phyloP scores from a whole-genome alignment of 73 alveolate species.

The Tetrahymena malaccensis region DNA sequence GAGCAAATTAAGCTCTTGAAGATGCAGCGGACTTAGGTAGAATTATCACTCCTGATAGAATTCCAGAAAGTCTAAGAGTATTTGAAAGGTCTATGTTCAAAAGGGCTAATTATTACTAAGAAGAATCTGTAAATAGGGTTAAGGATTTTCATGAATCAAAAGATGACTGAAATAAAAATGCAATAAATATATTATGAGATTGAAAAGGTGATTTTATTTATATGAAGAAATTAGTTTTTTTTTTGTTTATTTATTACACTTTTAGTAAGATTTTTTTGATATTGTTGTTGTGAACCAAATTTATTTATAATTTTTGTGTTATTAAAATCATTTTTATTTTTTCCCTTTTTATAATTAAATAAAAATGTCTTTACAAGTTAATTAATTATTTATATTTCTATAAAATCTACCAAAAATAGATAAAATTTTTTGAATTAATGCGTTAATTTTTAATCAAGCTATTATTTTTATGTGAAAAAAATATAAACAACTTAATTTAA shows the following conservation, averaged over 20 bases:
- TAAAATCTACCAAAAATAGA: not conserved
- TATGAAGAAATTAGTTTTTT: no score
- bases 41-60: not conserved
- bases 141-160: not conserved
- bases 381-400: no score
- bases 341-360: no score
- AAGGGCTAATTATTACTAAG: not conserved
- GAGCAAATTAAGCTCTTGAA: constrained; percentile 43
- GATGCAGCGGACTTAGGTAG: constrained; percentile 44
- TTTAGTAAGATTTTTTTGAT: no score
- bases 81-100: not conserved
- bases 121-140: not conserved
- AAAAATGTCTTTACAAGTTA: not conserved
- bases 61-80: not conserved
- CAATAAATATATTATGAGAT: no score
- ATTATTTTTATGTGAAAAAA: not conserved
- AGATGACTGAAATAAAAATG: not conserved
- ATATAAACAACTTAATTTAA: not conserved
- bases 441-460: not conserved
- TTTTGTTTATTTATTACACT: no score
- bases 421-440: not conserved
- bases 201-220: no score
- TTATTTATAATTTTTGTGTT: no score
- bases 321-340: no score
- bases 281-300: no score